phyloP scores from a whole-genome alignment of 1,284 basidiomycete species.

The Lentinula novae-zelandiae region DNA sequence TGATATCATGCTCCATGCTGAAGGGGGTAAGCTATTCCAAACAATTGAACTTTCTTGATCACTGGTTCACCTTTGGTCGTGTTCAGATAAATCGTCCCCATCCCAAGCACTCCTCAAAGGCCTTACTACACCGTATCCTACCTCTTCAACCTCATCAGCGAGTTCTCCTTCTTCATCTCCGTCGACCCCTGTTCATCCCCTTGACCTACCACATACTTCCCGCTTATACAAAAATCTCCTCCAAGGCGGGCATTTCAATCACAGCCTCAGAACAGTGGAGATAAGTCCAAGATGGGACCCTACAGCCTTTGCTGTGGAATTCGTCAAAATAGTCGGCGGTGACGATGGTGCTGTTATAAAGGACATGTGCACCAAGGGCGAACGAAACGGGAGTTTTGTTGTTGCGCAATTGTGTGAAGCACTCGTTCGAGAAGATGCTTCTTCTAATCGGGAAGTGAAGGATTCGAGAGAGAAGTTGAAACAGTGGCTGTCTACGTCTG shows the following conservation, averaged over 20 bases:
- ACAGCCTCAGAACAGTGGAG: conserved; percentile 51
- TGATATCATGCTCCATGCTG: conserved; percentile 79
- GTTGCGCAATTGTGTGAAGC: conserved; percentile 74
- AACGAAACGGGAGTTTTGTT: conserved; percentile 68
- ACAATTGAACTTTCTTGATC: not conserved
- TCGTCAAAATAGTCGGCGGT: conserved; percentile 55
- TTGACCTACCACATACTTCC: conserved; percentile 78
- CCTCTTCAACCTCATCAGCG: conserved; percentile 21
- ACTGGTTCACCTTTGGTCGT: not conserved
- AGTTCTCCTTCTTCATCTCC: conserved; percentile 23
- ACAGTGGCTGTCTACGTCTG: conserved; percentile 46
- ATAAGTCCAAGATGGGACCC: conserved; percentile 49
- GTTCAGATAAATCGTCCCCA: conserved; percentile 66
- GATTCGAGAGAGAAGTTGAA: conserved; percentile 44
- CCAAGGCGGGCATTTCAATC: conserved; percentile 86
- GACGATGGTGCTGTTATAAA: conserved; percentile 51
- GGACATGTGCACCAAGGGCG: conserved; percentile 55
- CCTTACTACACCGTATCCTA: conserved; percentile 52
- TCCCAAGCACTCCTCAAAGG: conserved; percentile 55
- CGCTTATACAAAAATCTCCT: conserved; percentile 83
- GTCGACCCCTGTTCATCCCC: conserved; percentile 50
- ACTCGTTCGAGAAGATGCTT: conserved; percentile 34
- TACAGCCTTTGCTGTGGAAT: conserved; percentile 50
- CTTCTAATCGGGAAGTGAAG: conserved; percentile 31
- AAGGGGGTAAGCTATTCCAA: conserved; percentile 57